phyloP scores from a whole-genome alignment of 148 eudicot species.

The Persicaria tinctoria region DNA sequence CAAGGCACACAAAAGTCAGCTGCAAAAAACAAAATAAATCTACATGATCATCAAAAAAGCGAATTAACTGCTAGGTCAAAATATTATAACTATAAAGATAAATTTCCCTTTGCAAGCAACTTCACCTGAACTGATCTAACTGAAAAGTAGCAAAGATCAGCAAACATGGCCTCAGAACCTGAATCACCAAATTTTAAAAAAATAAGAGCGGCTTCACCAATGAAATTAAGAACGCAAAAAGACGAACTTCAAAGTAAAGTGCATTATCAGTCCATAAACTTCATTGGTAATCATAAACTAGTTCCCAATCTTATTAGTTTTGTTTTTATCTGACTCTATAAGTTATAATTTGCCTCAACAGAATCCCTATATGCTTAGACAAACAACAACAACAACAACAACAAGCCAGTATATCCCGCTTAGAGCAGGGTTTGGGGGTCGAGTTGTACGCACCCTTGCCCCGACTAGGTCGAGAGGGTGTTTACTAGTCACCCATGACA shows the following conservation, averaged over 20 bases:
- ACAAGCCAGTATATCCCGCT: no score
- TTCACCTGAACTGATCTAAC: conserved; percentile 96
- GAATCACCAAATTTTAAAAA: conserved; percentile 16
- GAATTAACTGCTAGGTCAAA: background rate
- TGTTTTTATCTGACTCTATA: background rate
- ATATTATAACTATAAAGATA: conserved; percentile 6
- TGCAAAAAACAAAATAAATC: conserved; percentile 35
- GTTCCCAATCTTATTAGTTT: background rate
- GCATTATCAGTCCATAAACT: background rate
- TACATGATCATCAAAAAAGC: conserved; percentile 2
- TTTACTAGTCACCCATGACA: no score
- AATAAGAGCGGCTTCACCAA: background rate
- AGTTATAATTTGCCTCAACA: background rate
- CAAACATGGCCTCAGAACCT: conserved; percentile 99
- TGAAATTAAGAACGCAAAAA: background rate
- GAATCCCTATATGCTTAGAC: background rate
- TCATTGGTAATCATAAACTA: background rate
- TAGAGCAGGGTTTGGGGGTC: no score
- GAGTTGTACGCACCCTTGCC: no score
- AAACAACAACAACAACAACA: no score
- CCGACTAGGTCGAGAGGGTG: no score
- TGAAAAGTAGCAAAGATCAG: conserved; percentile 96
- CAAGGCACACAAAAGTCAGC: conserved; percentile 88
- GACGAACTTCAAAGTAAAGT: background rate
- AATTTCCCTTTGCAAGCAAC: background rate